A percentile compares a stretch with the other conserved stretches of the same genome.
phyloP scores from a whole-genome alignment of 2,329 filamentous ascomycete species.

The Colletotrichum chrysophilum region DNA sequence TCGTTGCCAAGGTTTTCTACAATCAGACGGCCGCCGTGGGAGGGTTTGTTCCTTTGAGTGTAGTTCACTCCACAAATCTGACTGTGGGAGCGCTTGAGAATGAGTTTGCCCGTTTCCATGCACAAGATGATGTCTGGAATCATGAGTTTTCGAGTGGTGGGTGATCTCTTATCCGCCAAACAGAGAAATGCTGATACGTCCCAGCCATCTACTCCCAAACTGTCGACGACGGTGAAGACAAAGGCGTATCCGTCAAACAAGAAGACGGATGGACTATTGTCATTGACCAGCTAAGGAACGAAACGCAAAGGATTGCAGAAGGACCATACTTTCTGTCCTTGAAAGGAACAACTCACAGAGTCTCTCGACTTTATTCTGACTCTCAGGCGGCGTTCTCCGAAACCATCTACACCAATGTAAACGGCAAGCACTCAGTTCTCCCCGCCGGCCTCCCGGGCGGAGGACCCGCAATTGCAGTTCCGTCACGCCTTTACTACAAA shows the following conservation, averaged over 20 bases:
- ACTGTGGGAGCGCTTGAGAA: not conserved
- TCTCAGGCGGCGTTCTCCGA: conserved; percentile 24
- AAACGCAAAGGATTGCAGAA: rapidly evolving
- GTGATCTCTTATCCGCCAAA: not conserved
- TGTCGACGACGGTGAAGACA: no score
- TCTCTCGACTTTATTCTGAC: conserved; percentile 26
- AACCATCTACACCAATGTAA: not conserved
- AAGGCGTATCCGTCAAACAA: not conserved
- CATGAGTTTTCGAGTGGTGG: not conserved
- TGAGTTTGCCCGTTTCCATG: not conserved
- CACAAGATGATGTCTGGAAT: not conserved
- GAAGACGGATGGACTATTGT: not conserved
- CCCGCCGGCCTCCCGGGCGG: conserved; percentile 16
- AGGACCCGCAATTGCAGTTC: conserved; percentile 44
- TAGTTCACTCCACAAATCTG: not conserved
- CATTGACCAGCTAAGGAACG: not conserved
- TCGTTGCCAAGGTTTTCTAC: not conserved
- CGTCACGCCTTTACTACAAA: conserved; percentile 61
- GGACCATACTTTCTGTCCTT: not conserved
- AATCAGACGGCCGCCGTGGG: not conserved
- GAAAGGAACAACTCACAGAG: not conserved
- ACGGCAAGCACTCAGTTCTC: not conserved
- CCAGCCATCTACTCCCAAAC: not conserved
- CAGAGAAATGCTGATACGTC: not conserved
- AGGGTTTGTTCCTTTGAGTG: not conserved